A percentile compares a stretch with the other conserved stretches of the same genome.
phyloP scores from a whole-genome alignment of 78 protist genomes.

The Pigoraptor vietnamica region DNA sequence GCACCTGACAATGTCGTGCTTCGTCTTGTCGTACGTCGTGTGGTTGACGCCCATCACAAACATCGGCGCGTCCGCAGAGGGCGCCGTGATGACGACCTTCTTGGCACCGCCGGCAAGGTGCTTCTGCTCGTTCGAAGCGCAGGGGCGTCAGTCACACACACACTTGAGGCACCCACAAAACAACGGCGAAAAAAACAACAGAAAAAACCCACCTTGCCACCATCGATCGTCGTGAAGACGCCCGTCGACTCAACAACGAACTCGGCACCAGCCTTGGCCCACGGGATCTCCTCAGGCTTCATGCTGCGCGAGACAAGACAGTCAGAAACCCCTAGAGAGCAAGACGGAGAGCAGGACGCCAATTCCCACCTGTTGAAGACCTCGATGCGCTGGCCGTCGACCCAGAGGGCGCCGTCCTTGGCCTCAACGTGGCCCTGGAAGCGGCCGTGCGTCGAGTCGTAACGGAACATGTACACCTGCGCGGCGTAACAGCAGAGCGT shows the following conservation, averaged over 20 bases:
- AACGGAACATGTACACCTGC: conserved; percentile 72
- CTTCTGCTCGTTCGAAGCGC: too few relatives aligned
- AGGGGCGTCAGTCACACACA: too few relatives aligned
- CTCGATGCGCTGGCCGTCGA: conserved; percentile 77
- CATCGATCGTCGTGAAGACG: conserved; percentile 80
- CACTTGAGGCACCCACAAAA: too few relatives aligned
- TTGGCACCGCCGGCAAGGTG: conserved; percentile 94
- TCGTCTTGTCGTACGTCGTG: conserved; percentile 46
- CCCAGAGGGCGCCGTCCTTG: conserved; percentile 59
- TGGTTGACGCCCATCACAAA: conserved; percentile 98
- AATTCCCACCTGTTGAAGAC: conserved; percentile 18
- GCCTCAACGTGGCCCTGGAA: conserved; percentile 77
- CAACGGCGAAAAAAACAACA: too few relatives aligned
- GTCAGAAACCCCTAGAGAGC: not conserved
- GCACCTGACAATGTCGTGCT: not conserved
- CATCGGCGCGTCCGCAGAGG: conserved; percentile 95
- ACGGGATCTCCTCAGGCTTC: conserved; percentile 79
- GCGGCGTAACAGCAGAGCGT: too few relatives aligned
- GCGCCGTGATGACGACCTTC: conserved; percentile 98
- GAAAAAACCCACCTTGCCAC: too few relatives aligned
- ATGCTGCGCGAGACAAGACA: not conserved
- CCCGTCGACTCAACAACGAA: conserved; percentile 98
- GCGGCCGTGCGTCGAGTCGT: conserved; percentile 95
- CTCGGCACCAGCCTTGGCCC: conserved; percentile 65
- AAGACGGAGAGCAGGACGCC: not conserved